Base-by-base conservation (phyloP, 768 basidiomycete genomes). In the Suillus bovinus region DNA sequence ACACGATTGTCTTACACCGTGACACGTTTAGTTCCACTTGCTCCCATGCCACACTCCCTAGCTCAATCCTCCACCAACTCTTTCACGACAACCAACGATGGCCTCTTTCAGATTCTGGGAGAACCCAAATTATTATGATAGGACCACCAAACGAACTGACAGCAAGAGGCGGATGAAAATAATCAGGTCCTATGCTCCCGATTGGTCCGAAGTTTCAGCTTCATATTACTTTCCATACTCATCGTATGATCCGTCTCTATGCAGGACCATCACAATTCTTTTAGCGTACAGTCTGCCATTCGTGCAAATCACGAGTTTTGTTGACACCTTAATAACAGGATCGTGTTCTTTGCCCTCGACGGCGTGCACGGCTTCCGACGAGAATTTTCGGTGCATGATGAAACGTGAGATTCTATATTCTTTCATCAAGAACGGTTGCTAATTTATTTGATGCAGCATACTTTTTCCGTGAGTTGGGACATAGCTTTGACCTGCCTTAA, bases 371-470 rank as follows among this genome's bases (percentile, higher is more conserved):
- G 91, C 8, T 95, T 87, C 76, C 81, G 86, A 71, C 78, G 94
- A 62, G 80, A 83, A 44, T 96, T 96, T 74, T 93, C 91, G 1
- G 76, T 94, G 27, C 74, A 80, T 46, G 94, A 96, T 76, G 85
- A 84, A 22, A 85, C 91, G 87, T 93, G 68, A 67, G 86, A 79
- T 42, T 62, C 54, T 56, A 54, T 13, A 16, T 38, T 39, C 34
- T 7, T 16, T 33, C 3, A 36, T 34, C 61, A 64, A 33, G 54
- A 69, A 65, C 70, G 62, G 71, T 63, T 58, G 58, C 59, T 50
- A 54, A 61, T n/a, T 53, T 71, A 5, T 39, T 27, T 16, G 31
- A 36, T 50, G 24, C 24, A 66, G 66, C 24, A 74, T 76, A 52
- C 63, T 60, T 38, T 69, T 68, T 55, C 72, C 73, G 69, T 68